Conservation (phyloP, 176 grass and related monocot species). For the Tillandsia leiboldiana region DNA sequence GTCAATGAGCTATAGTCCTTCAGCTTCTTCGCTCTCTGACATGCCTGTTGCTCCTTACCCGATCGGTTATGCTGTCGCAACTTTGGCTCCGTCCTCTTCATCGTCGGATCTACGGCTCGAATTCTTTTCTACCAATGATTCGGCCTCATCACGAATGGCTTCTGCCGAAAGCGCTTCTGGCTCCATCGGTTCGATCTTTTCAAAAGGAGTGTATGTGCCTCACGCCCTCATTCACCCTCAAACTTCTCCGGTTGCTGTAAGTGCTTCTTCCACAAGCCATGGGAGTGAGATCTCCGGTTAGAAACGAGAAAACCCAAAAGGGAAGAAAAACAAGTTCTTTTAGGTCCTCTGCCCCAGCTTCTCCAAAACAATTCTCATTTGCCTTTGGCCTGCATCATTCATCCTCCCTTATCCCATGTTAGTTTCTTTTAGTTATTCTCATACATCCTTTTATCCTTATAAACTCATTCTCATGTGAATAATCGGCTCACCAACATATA, state of each 20-base stretch:
- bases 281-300: constrained; percentile 15
- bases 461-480: background rate
- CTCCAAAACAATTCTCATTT: background rate
- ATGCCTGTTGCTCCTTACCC: constrained; percentile 32
- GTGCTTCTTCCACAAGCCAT: background rate
- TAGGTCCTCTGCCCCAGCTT: background rate
- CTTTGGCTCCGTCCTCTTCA: constrained; percentile 23
- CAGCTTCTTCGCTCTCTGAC: constrained; percentile 33
- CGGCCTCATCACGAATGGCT: background rate
- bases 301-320: constrained; percentile 9
- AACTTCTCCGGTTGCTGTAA: background rate
- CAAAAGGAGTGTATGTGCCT: background rate
- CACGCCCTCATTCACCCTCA: background rate
- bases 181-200: constrained; percentile 15
- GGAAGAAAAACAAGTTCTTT: background rate
- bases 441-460: background rate
- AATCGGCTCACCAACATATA: background rate
- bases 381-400: background rate
- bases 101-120: constrained; percentile 17
- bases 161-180: constrained; percentile 1
- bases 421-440: background rate
- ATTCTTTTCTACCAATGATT: constrained; percentile 11
- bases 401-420: background rate
- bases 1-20: constrained; percentile 33
- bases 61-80: constrained; percentile 17